phyloP scores from a whole-genome alignment of 202 grass and related monocot species.

The Dendrocalamus latiflorus region DNA sequence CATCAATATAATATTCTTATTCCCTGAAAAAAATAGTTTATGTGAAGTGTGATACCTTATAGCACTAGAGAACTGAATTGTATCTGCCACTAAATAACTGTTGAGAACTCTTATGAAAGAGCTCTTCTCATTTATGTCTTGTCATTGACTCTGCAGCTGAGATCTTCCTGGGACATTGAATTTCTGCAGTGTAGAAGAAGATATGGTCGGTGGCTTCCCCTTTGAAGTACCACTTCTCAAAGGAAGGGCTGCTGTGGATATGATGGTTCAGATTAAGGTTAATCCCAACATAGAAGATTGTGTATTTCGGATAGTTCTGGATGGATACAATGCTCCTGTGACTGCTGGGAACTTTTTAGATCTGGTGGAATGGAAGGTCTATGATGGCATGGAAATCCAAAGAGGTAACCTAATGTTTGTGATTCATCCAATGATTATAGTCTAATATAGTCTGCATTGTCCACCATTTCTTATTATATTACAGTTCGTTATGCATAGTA shows the following conservation, averaged over 20 bases:
- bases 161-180: constrained; percentile 91
- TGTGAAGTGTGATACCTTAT: neutral
- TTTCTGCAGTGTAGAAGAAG: constrained; percentile 99
- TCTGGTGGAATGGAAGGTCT: constrained; percentile 88
- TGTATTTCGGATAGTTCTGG: constrained; percentile 89
- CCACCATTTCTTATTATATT: no score
- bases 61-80: constrained; percentile 21
- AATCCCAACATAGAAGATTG: constrained; percentile 86
- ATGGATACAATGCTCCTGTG: constrained; percentile 92
- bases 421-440: no score
- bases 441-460: no score
- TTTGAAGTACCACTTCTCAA: constrained; percentile 90
- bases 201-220: constrained; percentile 97
- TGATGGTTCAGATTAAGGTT: constrained; percentile 98
- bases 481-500: no score
- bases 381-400: constrained; percentile 99
- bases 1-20: no score
- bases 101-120: constrained; percentile 40
- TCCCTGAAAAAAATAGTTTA: no score
- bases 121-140: constrained; percentile 93
- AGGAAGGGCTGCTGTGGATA: constrained; percentile 90
- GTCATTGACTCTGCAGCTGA: constrained; percentile 97
- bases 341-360: constrained; percentile 93
- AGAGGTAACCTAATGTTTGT: constrained; percentile 56
- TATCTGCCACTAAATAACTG: constrained; percentile 31